Base-by-base conservation (phyloP, 2,329 filamentous ascomycete species). In the Tolypocladium pustulatum region DNA sequence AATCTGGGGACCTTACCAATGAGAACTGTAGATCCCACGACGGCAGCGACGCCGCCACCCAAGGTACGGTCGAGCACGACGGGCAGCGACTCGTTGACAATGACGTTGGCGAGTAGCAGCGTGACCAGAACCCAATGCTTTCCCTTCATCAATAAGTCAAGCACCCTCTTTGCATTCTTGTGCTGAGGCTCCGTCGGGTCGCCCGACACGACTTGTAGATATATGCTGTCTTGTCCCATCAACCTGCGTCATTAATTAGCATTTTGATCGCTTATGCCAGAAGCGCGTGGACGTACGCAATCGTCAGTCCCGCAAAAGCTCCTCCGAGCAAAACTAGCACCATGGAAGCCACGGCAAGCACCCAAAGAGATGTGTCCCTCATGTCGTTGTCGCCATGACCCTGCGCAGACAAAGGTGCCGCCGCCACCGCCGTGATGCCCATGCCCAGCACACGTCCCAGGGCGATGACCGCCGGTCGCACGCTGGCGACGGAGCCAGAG, bases 71-170 rank as follows among this genome's bases (percentile, higher is more conserved):
- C 94, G 56, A 99, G 82, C 13, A 99, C 90, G 62, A 99, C 96
- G 34, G 94, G 94, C 17, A 97, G 79, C 2, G 93, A 95, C 75
- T 97, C 94, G 73, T 99, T 97, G 64, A 95, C 96, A 67, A 99
- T 95, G 69, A 99, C 94, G 72, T 99, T 99, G 72, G 91, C 91
- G 58, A 99, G 79, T 9, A 99, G 82, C 32, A 99, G 77, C 3
- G 94, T 97, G 57, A 99, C 94, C 59, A 99, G 79, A 25, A 99
- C 93, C 94, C 94, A 99, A 74, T 99, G 94, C 73, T 99, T 99
- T 67, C 94, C 94, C 66, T 84, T 88, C 63, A 90, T 85, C 58
- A 99, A 76, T 34, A 99, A 78, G 51, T 85, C 81, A 65, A 94
- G 81, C 13, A 99, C 94, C 63, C 85, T 87, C 59, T 82, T 83